Conservation (phyloP, 345 rosid genomes). For the Dovyalis caffra region DNA sequence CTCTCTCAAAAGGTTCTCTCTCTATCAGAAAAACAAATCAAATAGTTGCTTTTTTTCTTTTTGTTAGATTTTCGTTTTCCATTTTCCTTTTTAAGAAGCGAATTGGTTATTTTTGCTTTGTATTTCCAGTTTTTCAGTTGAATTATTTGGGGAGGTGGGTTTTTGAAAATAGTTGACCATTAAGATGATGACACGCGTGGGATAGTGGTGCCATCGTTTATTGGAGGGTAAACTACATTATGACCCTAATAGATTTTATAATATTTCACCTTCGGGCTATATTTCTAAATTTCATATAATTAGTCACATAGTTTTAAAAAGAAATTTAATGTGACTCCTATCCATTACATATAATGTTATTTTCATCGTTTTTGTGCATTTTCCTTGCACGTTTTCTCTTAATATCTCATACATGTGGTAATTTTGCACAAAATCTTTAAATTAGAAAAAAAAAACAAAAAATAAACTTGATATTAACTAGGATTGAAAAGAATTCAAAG, state of each 20-base stretch:
- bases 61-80: neutral
- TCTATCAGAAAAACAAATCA: neutral
- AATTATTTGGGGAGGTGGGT: conserved; percentile 6
- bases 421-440: neutral
- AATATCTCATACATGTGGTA: too few species aligned
- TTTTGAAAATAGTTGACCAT: conserved; percentile 9
- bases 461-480: too few species aligned
- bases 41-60: neutral
- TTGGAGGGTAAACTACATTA: neutral
- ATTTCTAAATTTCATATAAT: neutral
- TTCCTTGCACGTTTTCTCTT: too few species aligned
- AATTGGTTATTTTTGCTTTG: neutral
- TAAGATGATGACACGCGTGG: conserved; percentile 24
- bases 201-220: neutral
- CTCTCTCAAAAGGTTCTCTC: neutral
- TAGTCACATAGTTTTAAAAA: neutral
- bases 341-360: neutral
- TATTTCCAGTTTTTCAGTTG: neutral
- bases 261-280: neutral
- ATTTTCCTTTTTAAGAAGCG: neutral
- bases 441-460: too few species aligned
- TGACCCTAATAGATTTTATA: neutral
- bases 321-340: too few species aligned
- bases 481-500: too few species aligned
- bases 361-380: too few species aligned